Base-by-base conservation (phyloP, 2,329 filamentous ascomycete genomes). In the Akanthomyces uredinophilus region DNA sequence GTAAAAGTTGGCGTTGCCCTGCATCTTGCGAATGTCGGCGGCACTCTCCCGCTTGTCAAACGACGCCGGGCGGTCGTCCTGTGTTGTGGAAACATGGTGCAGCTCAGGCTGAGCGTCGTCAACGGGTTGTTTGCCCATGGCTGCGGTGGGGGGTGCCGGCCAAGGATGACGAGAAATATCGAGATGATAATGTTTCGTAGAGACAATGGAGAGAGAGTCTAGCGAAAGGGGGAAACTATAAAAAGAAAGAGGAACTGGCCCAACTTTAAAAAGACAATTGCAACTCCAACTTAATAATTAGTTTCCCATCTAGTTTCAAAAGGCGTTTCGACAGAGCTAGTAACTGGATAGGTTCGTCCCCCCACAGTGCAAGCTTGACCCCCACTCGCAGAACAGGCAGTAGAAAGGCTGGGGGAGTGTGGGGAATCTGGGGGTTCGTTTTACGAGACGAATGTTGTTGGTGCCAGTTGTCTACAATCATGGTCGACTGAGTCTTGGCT, bases 1-100 rank as follows among this genome's bases (percentile, higher is more conserved):
- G 54, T 69, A 63, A 60, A 67, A 72, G 39, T 67, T 57, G 3
- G 67, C 68, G 46, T 70, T 65, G 37, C 70, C 70, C 63, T 73
- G 70, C 6, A 72, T 62, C 55, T 71, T 67, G 24, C 63, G 70
- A 43, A 71, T 65, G 35, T 67, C 62, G 47, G 65, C 44, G 22
- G 32, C 67, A 32, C 58, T 43, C 6, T 35, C 7, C 32, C 60
- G n/a, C 63, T 71, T 70, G 58, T 64, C 57, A 51, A 51, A 46
- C 11, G 60, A 61, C 2, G 32, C 32, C 22, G 54, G 54, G 5
- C 59, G 59, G 7, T 55, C 51, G 8, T 61, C 51, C 7, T 61
- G 20, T 2, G 29, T 18, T 16, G 44, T 32, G 51, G 41, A 46
- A 7, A 43, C 39, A 24, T 60, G 57, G 5, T 44, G 57, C 57